Base-by-base conservation (phyloP, 1,284 basidiomycete species). In the Marasmius sp. region DNA sequence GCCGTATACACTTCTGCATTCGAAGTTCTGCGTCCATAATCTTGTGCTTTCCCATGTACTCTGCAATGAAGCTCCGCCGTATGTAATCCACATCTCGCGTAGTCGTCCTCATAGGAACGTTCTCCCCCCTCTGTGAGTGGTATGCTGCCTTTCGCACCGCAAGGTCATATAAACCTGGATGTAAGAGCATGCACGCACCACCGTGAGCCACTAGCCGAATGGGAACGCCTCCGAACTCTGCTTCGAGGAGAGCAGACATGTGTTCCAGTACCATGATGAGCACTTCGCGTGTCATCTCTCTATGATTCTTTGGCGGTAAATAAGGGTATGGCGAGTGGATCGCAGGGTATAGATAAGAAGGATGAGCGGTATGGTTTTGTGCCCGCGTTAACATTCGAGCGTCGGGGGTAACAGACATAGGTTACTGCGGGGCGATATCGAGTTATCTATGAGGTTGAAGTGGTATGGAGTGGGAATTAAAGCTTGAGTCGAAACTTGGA, bases 71-170 rank as follows among this genome's bases (percentile, higher is more conserved):
- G 0, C 83, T 80, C 10, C 87, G 79, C 38, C 81, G 76, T 59
- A 87, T 82, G 71, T 85, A 86, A 73, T 90, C 86, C 36, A 90
- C 76, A 68, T 89, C 88, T 37, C 86, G 77, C 0, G 88, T 90
- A 7, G 77, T 80, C 9, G 76, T 77, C 38, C 88, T 77, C 48
- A 69, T 65, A 12, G 70, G 67, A 50, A 72, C 53, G 37, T 55
- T 37, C 34, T 60, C 56, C 10, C 59, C 55, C 55, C 47, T 37
- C 33, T 39, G 36, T 36, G 53, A 52, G 48, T 64, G 58, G 49
- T 61, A 47, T 51, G 65, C 65, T 34, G 69, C 67, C 52, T 72
- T 75, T 45, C 70, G 71, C 43, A 69, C 74, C 45, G 71, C 77
- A 58, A 76, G 83, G 56, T 60, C 59, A 56, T 74, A 73, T 9